Evolutionary conservation across 345 rosid genomes (phyloP).

Genomic region (Hibiscus trionum): DNA sequence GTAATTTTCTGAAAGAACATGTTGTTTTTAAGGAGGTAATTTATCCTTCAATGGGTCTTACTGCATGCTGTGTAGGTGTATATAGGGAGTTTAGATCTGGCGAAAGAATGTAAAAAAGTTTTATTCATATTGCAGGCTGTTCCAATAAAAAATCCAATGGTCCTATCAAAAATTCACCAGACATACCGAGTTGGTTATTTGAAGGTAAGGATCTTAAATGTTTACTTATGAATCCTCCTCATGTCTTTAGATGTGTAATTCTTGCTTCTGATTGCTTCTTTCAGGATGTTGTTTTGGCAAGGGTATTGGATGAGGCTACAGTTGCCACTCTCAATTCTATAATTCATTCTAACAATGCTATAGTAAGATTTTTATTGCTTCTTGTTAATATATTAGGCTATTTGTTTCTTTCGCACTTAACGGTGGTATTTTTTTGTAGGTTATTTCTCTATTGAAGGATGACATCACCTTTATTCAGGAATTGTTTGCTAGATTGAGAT

Average conservation of each 20-base stretch:
- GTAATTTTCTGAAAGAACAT: slow-evolving; percentile 64
- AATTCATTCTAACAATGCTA: slow-evolving; percentile 63
- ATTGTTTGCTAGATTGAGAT: slow-evolving; percentile 63
- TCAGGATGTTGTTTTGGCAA: slow-evolving; percentile 91
- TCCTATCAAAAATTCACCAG: slow-evolving; percentile 82
- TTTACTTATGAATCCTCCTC: slow-evolving; percentile 8
- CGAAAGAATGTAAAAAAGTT: background rate
- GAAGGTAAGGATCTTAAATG: slow-evolving; percentile 49
- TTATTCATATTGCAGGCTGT: slow-evolving; percentile 45
- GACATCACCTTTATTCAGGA: slow-evolving; percentile 87
- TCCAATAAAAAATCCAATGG: slow-evolving; percentile 62
- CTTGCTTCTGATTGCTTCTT: slow-evolving; percentile 20
- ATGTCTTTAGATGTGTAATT: slow-evolving; percentile 8
- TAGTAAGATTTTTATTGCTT: slow-evolving; percentile 43
- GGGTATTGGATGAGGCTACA: slow-evolving; percentile 78
- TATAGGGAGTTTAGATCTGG: background rate
- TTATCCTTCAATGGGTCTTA: background rate
- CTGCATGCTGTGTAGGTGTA: slow-evolving; percentile 3
- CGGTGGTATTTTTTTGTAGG: slow-evolving; percentile 29
- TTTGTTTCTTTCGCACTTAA: slow-evolving; percentile 14
- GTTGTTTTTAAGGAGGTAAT: slow-evolving; percentile 84
- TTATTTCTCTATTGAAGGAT: slow-evolving; percentile 70
- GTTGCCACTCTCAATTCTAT: slow-evolving; percentile 57
- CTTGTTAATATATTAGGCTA: slow-evolving; percentile 2
- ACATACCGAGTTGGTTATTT: slow-evolving; percentile 78